Evolutionary conservation across 2,329 filamentous ascomycete species (phyloP).

Genomic region (Cytospora paraplurivora): DNA sequence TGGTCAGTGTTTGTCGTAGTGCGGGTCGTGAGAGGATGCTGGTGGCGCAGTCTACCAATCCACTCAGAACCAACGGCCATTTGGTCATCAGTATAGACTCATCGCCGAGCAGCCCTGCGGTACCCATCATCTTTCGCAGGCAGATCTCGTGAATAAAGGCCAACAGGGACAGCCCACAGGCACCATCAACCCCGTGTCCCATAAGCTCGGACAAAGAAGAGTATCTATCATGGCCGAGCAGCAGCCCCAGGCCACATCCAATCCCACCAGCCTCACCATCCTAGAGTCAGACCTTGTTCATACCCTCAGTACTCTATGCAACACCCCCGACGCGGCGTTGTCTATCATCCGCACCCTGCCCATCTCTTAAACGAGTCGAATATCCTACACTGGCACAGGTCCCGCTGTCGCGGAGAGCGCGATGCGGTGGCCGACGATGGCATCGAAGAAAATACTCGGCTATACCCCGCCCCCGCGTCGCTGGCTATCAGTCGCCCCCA

Average conservation of each 20-base stretch:
- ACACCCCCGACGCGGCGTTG: neutral
- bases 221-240: no score
- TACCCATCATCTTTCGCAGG: neutral
- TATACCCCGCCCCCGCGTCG: slow-evolving; percentile 9
- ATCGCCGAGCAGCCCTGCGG: no score
- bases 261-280: slow-evolving; percentile 6
- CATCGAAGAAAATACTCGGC: slow-evolving; percentile 4
- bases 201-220: no score
- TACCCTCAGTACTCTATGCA: neutral
- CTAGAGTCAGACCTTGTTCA: neutral
- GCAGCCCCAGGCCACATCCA: neutral
- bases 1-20: no score
- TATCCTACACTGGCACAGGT: slow-evolving; percentile 9
- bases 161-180: no score
- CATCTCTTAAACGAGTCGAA: slow-evolving; percentile 3
- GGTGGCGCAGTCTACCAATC: no score
- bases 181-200: no score
- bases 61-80: no score
- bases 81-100: no score
- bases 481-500: neutral
- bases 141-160: no score
- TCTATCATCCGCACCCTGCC: slow-evolving; percentile 1
- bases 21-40: no score
- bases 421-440: neutral
- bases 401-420: neutral